Conservation (phyloP, 78 protist species). For the Anaeramoeba ignava region DNA sequence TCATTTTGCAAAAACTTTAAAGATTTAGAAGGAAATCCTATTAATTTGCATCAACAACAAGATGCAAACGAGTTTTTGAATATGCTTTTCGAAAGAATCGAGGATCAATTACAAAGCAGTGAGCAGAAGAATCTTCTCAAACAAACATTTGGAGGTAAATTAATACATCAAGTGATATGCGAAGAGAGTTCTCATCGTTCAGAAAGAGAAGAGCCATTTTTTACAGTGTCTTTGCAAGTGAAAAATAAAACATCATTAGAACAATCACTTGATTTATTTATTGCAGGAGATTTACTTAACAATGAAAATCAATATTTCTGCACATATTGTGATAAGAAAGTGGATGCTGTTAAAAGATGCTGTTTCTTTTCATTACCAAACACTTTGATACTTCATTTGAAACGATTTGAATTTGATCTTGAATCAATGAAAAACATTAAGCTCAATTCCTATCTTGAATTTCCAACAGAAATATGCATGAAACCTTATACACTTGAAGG, state of each 20-base stretch:
- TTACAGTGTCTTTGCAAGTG: slow-evolving; percentile 18
- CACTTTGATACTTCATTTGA: slow-evolving; percentile 47
- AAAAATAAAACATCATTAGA: slow-evolving; percentile 12
- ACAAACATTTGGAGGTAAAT: slow-evolving; percentile 15
- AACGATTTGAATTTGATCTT: slow-evolving; percentile 66
- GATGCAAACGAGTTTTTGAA: slow-evolving; percentile 66
- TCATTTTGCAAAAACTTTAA: slow-evolving; percentile 8
- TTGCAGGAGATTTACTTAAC: slow-evolving; percentile 65
- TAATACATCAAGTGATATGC: slow-evolving; percentile 8
- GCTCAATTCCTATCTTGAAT: not conserved
- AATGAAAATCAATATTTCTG: slow-evolving; percentile 76
- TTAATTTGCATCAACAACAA: slow-evolving; percentile 22
- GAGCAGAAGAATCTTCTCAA: slow-evolving; percentile 2
- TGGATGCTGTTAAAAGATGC: slow-evolving; percentile 28
- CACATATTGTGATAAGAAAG: slow-evolving; percentile 36
- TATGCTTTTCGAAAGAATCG: slow-evolving; percentile 58
- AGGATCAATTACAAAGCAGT: slow-evolving; percentile 15
- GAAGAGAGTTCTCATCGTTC: not conserved
- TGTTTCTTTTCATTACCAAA: slow-evolving; percentile 25
- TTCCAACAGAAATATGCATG: too few species aligned
- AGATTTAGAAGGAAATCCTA: slow-evolving; percentile 10
- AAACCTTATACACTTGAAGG: too few species aligned
- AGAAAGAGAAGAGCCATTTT: slow-evolving; percentile 23
- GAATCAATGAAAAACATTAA: slow-evolving; percentile 27
- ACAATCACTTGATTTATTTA: slow-evolving; percentile 21